Percentiles rank a stretch among this genome's conserved stretches.
Conservation (phyloP, 2,329 filamentous ascomycete species). For the Paracorniculantispora psalliotae region DNA sequence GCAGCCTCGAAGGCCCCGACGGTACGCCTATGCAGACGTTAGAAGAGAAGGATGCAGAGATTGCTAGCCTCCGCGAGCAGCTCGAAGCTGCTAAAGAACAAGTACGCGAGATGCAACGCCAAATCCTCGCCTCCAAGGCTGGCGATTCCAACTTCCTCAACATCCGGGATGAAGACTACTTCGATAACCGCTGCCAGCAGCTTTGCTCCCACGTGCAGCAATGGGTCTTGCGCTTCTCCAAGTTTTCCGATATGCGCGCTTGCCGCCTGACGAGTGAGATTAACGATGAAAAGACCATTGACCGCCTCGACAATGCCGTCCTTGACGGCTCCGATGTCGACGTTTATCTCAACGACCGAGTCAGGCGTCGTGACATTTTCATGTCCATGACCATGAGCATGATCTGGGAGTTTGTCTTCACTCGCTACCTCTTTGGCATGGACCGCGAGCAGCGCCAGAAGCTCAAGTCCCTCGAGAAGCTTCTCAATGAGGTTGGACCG, state of each 20-base stretch:
- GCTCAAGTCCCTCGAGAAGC: slow-evolving; percentile 92
- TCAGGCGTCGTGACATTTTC: slow-evolving; percentile 87
- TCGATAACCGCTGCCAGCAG: slow-evolving; percentile 88
- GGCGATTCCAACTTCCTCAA: slow-evolving; percentile 69
- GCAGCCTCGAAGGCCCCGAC: slow-evolving; percentile 65
- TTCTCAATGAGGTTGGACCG: slow-evolving; percentile 81
- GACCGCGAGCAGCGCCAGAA: slow-evolving; percentile 96
- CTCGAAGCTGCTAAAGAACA: slow-evolving; percentile 66
- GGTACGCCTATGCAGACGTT: slow-evolving; percentile 59
- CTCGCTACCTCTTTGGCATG: slow-evolving; percentile 96
- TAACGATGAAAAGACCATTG: slow-evolving; percentile 86
- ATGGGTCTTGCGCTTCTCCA: slow-evolving; percentile 97
- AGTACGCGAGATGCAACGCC: slow-evolving; percentile 46
- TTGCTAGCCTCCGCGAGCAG: slow-evolving; percentile 70
- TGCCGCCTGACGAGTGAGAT: slow-evolving; percentile 81
- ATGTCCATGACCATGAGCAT: slow-evolving; percentile 99
- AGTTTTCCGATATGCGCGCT: slow-evolving; percentile 88
- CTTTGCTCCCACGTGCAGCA: slow-evolving; percentile 94
- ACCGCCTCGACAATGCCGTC: slow-evolving; percentile 88
- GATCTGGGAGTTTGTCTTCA: slow-evolving; percentile 99
- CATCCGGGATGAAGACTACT: slow-evolving; percentile 87
- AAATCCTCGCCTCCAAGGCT: slow-evolving; percentile 55
- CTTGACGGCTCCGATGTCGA: slow-evolving; percentile 94
- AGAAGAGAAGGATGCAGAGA: slow-evolving; percentile 79
- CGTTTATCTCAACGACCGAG: slow-evolving; percentile 77